These are phyloP conservation scores for Leccinum pachyderme DNA, from an alignment of 1,284 basidiomycete genomes.

Conservation along the genomic window DNA sequence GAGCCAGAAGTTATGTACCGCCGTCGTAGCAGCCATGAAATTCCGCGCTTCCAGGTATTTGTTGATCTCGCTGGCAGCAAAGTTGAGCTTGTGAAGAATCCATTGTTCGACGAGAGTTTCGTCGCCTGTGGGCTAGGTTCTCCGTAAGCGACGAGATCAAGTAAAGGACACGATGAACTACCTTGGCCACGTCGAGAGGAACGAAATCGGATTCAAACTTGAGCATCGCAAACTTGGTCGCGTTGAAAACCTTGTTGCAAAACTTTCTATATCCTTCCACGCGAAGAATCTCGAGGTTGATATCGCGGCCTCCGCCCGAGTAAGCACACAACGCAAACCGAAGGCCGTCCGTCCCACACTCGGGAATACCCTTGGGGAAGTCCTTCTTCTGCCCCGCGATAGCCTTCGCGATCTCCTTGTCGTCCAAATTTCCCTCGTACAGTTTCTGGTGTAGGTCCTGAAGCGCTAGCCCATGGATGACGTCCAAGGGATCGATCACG, in stretches of 20 bases:
- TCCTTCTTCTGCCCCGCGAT: slow-evolving; percentile 97
- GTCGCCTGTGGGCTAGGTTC: slow-evolving; percentile 73
- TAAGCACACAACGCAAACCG: slow-evolving; percentile 96
- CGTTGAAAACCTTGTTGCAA: slow-evolving; percentile 99
- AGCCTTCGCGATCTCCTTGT: slow-evolving; percentile 91
- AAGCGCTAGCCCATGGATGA: slow-evolving; percentile 86
- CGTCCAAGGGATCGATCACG: slow-evolving; percentile 96
- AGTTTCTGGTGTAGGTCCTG: slow-evolving; percentile 88
- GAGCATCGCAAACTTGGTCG: slow-evolving; percentile 97
- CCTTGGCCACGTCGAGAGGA: slow-evolving; percentile 70
- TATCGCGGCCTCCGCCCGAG: slow-evolving; percentile 90
- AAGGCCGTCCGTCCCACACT: slow-evolving; percentile 97
- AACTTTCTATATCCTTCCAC: slow-evolving; percentile 99
- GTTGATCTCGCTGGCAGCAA: slow-evolving; percentile 79
- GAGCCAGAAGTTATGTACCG: slow-evolving; percentile 94
- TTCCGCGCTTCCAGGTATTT: slow-evolving; percentile 76
- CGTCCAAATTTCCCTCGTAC: slow-evolving; percentile 89
- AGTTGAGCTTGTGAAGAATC: slow-evolving; percentile 93
- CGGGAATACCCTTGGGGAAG: slow-evolving; percentile 98
- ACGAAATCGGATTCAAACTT: slow-evolving; percentile 85
- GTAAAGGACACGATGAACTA: slow-evolving; percentile 29
- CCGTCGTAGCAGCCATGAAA: slow-evolving; percentile 88
- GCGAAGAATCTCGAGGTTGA: slow-evolving; percentile 93
- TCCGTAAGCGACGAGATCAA: slow-evolving; percentile 7
- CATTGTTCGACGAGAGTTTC: slow-evolving; percentile 94